Evolutionary conservation across 1,284 basidiomycete genomes (phyloP), one percentile per base, ranked within the genome.

Genomic region (Trichosporon sp.): DNA sequence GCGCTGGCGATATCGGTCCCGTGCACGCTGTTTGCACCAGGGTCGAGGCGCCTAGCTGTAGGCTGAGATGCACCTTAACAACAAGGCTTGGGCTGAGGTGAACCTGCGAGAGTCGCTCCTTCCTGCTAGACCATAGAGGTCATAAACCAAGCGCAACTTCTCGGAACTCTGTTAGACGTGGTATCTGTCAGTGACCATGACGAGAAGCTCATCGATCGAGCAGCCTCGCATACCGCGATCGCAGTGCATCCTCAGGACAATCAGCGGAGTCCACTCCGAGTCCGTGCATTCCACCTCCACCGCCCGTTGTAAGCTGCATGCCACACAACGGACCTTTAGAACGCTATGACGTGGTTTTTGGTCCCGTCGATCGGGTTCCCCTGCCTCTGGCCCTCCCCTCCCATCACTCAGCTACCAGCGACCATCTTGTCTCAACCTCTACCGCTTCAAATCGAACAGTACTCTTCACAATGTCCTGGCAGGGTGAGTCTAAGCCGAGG

Each of bases 391-490:
- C 26, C 26, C 26, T 26, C 26, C 26, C 59, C 59, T 19, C 59
- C 59, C 59, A 37, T 35, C 32, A 37, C 59, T 14, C 59, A 35
- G 54, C 26, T 16, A 54, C n/a, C 31, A 32, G 37, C 43, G n/a
- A 10, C 16, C 16, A 16, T 32, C 56, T 61, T 16, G 16, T 35
- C 59, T 63, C 32, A 35, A 35, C 59, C 32, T 37, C 32, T n/a
- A 35, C 59, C 59, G 59, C 16, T 12, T 63, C 14, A 37, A 37
- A 12, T 12, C 26, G 8, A 35, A 63, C 31, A 32, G 16, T 68
- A 46, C 2, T 21, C 35, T 37, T 37, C 31, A 69, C 66, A 38
- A 74, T 74, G 73, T 74, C 73, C 71, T 74, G 73, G 73, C 73
- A 74, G 69, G 65, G 73, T 74, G 71, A 74, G 73, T 74, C 5